These are phyloP conservation scores for Lepiota subincarnata DNA, from an alignment of 768 basidiomycete species.

Conservation along the genomic window DNA sequence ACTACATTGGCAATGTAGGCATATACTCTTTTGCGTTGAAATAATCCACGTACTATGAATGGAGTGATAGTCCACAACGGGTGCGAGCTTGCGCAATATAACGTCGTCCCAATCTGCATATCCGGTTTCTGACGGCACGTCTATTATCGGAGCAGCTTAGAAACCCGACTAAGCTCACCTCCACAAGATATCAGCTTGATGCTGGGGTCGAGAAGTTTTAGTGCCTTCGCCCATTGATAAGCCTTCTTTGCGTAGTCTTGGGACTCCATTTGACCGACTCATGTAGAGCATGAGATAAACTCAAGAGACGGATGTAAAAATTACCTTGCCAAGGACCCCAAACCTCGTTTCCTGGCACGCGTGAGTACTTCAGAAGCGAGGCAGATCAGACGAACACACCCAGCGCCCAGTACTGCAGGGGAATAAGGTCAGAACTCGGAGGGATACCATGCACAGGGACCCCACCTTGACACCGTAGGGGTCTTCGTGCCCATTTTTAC, in stretches of 20 bases:
- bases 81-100: conserved; percentile 34
- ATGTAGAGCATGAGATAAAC: background rate
- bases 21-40: background rate
- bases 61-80: conserved; percentile 49
- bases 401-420: conserved; percentile 31
- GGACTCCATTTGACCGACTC: conserved; percentile 53
- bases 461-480: conserved; percentile 46
- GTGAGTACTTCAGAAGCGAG: background rate
- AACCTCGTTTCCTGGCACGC: conserved; percentile 49
- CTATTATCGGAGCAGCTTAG: conserved; percentile 14
- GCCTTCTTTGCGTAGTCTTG: conserved; percentile 53
- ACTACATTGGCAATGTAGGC: conserved; percentile 20
- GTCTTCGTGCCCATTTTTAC: conserved; percentile 53
- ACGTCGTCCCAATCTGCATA: conserved; percentile 41
- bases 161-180: conserved; percentile 25
- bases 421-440: background rate
- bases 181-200: conserved; percentile 57
- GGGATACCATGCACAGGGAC: background rate
- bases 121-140: conserved; percentile 29
- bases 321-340: conserved; percentile 51
- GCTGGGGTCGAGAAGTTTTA: conserved; percentile 51
- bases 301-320: background rate
- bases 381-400: conserved; percentile 16
- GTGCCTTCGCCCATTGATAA: conserved; percentile 58
- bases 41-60: conserved; percentile 30